A percentile compares a stretch with the other conserved stretches of the same genome.
These are phyloP conservation scores for Coniophora puteana DNA, from an alignment of 1,284 basidiomycete species.

Conservation along the genomic window DNA sequence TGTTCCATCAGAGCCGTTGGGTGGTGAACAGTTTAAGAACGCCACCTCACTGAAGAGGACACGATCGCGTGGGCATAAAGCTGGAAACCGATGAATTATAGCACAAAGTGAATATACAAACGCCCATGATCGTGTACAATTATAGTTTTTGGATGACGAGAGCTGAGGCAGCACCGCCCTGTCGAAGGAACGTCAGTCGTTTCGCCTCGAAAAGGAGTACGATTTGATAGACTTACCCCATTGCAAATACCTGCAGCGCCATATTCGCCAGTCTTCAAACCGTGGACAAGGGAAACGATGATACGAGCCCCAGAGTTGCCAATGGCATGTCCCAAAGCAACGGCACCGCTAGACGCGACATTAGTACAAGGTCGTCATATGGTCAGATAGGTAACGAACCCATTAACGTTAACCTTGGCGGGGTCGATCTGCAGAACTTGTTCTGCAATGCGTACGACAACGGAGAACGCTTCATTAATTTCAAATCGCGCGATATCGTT, in stretches of 20 bases:
- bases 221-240: conserved; percentile 66
- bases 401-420: conserved; percentile 90
- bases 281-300: conserved; percentile 91
- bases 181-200: conserved; percentile 14
- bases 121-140: conserved; percentile 24
- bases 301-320: conserved; percentile 96
- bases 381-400: conserved; percentile 49
- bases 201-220: conserved; percentile 3
- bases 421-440: conserved; percentile 83
- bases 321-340: conserved; percentile 93
- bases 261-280: conserved; percentile 92
- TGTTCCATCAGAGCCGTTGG: no score
- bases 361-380: conserved; percentile 12
- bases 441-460: conserved; percentile 90
- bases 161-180: conserved; percentile 93
- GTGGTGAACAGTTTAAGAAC: conserved; percentile 7
- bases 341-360: conserved; percentile 66
- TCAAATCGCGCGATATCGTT: conserved; percentile 93
- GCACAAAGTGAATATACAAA: conserved; percentile 12
- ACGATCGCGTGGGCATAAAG: no score
- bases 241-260: conserved; percentile 99
- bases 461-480: conserved; percentile 98
- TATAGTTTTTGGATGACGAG: conserved; percentile 86
- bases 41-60: no score
- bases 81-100: conserved; percentile 17